Percentiles rank a stretch among this genome's conserved stretches.
phyloP scores from a whole-genome alignment of 2,329 filamentous ascomycete genomes.

The Fusarium scirpi region DNA sequence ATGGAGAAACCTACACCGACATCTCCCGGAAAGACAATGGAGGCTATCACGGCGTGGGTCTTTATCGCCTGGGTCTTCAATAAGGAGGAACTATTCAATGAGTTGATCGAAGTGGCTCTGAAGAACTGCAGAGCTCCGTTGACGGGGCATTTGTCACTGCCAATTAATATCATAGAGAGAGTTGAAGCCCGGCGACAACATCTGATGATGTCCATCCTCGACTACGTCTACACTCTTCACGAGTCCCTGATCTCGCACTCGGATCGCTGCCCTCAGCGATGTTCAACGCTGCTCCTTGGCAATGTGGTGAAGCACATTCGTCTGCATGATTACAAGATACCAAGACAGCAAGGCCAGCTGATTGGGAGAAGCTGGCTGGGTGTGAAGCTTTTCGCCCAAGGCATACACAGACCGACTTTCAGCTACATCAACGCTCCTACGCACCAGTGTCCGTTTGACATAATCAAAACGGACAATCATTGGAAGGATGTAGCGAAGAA shows the following conservation, averaged over 20 bases:
- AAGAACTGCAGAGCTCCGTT: not conserved
- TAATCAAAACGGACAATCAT: not conserved
- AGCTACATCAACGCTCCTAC: no score
- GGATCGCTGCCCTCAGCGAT: not conserved
- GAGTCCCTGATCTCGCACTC: not conserved
- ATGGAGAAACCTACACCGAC: not conserved
- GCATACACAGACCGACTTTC: not conserved
- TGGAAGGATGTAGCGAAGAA: not conserved
- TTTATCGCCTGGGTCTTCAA: not conserved
- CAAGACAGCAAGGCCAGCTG: not conserved
- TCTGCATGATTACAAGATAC: not conserved
- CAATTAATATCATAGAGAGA: no score
- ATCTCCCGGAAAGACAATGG: fast-evolving
- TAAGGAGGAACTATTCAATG: not conserved
- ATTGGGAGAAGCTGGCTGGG: not conserved
- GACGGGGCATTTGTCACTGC: not conserved
- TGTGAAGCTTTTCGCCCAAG: fast-evolving
- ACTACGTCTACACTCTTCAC: not conserved
- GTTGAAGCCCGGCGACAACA: not conserved
- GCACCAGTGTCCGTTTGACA: not conserved
- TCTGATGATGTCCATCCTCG: not conserved
- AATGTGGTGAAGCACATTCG: not conserved
- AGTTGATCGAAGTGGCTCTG: not conserved
- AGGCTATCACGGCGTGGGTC: not conserved
- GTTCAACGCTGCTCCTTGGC: not conserved